Evolutionary conservation across 2,329 filamentous ascomycete species (phyloP), one percentile per base, ranked within the genome.

Genomic region (Trichophyton benhamiae): DNA sequence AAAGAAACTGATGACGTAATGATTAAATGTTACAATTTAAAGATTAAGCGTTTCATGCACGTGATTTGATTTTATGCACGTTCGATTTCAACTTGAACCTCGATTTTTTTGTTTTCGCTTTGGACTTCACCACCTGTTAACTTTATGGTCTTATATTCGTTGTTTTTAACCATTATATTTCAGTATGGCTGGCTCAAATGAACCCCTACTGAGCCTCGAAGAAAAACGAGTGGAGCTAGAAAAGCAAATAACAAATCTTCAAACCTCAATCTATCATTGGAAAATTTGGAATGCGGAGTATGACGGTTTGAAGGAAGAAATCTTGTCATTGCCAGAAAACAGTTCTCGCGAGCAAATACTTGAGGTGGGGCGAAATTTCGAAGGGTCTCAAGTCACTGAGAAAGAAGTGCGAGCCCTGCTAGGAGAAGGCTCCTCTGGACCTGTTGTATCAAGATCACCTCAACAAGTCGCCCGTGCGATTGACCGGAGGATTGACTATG

Each of bases 221-320:
- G 82, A 82, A 64, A 88, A 92, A 69, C 83, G 89, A 15, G 78
- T 82, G 66, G 81, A 85, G 63, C 84, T 97, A 6, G 89, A 96
- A 72, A 82, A 84, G 42, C 90, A 87, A 65, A 82, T 95, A 55
- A 76, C 80, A 58, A 84, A 89, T 71, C 82, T 97, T 20, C 83
- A 83, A 61, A 84, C 87, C 68, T 86, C 88, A 5, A 80, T 97
- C 60, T 84, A 85, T 64, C 87, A 95, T 76, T 99, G 92, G 92
- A 87, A 89, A 65, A 86, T 86, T 60, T 95, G 89, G 83, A 91
- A 95, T 72, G 84, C 88, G 57, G 92, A 97, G 72, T 97, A 97
- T 73, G 89, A 96, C 71, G 84, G 86, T 25, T 80, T 97, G 64
- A 91, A 88, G 71, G 89, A 95, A 71, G 89, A 95, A 68, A 82